Percentiles rank a stretch among this genome's conserved stretches.
Conservation (phyloP, 257 asterid species). For the Nicotiana sylvestris region DNA sequence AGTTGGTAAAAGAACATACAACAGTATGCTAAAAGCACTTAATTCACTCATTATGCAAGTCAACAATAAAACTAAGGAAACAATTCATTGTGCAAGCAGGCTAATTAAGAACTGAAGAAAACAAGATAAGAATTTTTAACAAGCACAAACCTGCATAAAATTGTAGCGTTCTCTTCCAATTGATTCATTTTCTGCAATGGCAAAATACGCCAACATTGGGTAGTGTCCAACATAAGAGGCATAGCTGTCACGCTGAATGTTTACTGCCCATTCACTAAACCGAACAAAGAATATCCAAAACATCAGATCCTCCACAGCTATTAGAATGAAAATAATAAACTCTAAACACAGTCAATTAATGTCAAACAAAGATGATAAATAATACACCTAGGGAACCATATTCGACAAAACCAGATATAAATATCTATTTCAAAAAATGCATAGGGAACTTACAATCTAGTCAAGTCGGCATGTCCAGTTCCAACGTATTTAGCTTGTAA, state of each 20-base stretch:
- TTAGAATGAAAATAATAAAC: background rate
- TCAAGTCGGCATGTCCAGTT: slow-evolving; percentile 98
- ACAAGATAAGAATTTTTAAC: background rate
- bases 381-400: background rate
- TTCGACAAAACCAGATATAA: background rate
- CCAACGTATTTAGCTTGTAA: slow-evolving; percentile 96
- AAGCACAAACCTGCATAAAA: slow-evolving; percentile 79
- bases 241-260: slow-evolving; percentile 84
- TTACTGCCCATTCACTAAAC: slow-evolving; percentile 97
- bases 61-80: background rate
- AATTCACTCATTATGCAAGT: background rate
- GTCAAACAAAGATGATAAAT: background rate
- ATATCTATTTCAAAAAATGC: background rate
- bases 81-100: background rate
- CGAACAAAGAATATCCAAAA: background rate
- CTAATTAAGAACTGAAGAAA: background rate
- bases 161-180: slow-evolving; percentile 97
- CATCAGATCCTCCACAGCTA: background rate
- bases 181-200: slow-evolving; percentile 95
- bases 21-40: background rate
- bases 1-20: background rate
- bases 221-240: slow-evolving; percentile 93
- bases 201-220: slow-evolving; percentile 80
- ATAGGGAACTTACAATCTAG: slow-evolving; percentile 59
- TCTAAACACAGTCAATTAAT: background rate